These are phyloP conservation scores for Fraxinus velutina DNA, from an alignment of 305 asterid species.

Conservation along the genomic window DNA sequence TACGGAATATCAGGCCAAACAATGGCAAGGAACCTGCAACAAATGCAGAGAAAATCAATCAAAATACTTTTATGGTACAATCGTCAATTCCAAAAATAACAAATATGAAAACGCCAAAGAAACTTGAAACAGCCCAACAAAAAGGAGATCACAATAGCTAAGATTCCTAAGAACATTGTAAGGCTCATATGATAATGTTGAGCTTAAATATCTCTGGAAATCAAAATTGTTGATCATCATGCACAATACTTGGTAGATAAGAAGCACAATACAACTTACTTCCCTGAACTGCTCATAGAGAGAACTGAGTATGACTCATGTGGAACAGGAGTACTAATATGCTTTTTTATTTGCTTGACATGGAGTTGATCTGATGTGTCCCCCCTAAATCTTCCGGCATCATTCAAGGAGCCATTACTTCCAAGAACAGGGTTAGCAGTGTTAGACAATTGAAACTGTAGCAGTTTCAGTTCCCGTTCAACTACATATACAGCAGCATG, in stretches of 20 bases:
- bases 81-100: not conserved
- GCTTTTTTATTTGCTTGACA: conserved; percentile 87
- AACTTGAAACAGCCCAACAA: not conserved
- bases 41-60: conserved; percentile 20
- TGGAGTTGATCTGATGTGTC: conserved; percentile 74
- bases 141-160: conserved; percentile 6
- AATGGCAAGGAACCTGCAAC: conserved; percentile 75
- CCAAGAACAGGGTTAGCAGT: conserved; percentile 83
- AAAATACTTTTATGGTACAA: conserved; percentile 11
- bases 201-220: conserved; percentile 1
- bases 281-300: conserved; percentile 91
- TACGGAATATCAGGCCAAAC: conserved; percentile 99
- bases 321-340: conserved; percentile 81
- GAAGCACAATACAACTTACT: conserved; percentile 52
- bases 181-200: conserved; percentile 11
- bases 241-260: not conserved
- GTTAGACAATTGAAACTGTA: conserved; percentile 82
- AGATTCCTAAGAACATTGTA: not conserved
- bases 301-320: conserved; percentile 84
- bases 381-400: conserved; percentile 80
- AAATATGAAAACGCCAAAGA: not conserved
- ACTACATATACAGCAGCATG: conserved; percentile 83
- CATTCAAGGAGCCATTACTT: conserved; percentile 84
- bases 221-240: conserved; percentile 2
- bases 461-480: conserved; percentile 77